Evolutionary conservation across 2,329 filamentous ascomycete genomes (phyloP), one percentile per base, ranked within the genome.

Genomic region (Emmonsiellopsis sp.): DNA sequence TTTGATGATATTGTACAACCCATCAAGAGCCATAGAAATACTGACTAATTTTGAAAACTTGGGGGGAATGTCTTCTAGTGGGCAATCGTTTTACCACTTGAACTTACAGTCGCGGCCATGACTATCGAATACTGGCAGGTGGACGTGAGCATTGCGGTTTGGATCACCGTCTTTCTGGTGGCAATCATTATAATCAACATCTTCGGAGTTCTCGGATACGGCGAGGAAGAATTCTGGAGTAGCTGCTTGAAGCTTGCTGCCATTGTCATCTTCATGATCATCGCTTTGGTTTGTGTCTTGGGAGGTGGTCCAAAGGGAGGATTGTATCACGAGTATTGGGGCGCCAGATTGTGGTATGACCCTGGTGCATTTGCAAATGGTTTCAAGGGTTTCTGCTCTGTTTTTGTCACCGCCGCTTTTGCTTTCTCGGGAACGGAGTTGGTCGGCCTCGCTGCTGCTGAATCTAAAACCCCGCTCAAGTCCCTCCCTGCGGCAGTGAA

Each of bases 241-340:
- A 84, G 85, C 50, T 82, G 89, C 49, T 73, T 95, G 70, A 95
- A 95, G 66, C 81, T 94, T 47, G 77, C 85, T 21, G 87, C 88
- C 39, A 82, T 94, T 14, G 85, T 93, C 56, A 87, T 86, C 54
- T 93, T 91, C 71, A 89, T 92, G 83, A 81, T 95, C 49, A 81
- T 95, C 3, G 90, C 87, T 7, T 83, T 94, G 53, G 82, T 94
- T 53, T 69, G 75, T 52, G 69, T 73, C 54, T 68, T 67, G 42
- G 72, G 72, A 42, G 73, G 72, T 50, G 69, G 68, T 3, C 69
- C 71, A 14, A 72, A 59, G 4, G 61, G 64, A 11, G 71, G 68
- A 10, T 58, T 61, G 45, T 60, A 55, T 39, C 43, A 47, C 34
- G 56, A 61, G 14, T 69, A 68, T 49, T 58, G 59, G 53, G 66